These are phyloP conservation scores for Coix lacrymajobi DNA, from an alignment of 176 grass and related monocot species.

Conservation along the genomic window DNA sequence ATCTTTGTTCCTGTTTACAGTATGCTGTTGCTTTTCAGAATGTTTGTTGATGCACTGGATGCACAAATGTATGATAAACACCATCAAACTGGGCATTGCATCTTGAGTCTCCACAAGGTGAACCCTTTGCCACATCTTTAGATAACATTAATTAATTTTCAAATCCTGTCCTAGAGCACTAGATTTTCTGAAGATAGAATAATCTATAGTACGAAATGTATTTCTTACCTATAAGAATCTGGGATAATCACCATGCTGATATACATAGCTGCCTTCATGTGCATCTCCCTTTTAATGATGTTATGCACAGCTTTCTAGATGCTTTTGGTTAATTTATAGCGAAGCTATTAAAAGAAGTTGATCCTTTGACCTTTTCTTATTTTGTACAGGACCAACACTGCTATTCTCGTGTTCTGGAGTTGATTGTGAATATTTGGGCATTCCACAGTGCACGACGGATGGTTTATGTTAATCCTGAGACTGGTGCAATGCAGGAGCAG, in stretches of 20 bases:
- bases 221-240: neutral
- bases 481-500: slow-evolving; percentile 85
- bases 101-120: slow-evolving; percentile 75
- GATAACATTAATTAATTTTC: slow-evolving; percentile 17
- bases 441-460: slow-evolving; percentile 85
- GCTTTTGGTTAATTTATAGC: neutral
- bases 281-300: neutral
- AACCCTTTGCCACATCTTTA: slow-evolving; percentile 6
- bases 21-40: slow-evolving; percentile 55
- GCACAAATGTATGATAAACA: slow-evolving; percentile 80
- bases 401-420: slow-evolving; percentile 77
- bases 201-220: neutral
- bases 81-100: slow-evolving; percentile 62
- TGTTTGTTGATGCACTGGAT: slow-evolving; percentile 91
- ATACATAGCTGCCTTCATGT: neutral
- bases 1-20: slow-evolving; percentile 16
- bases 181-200: neutral
- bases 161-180: neutral
- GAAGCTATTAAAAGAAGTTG: neutral
- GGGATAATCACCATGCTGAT: neutral
- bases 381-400: slow-evolving; percentile 76
- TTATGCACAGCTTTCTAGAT: neutral
- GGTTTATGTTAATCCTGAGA: slow-evolving; percentile 79
- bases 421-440: slow-evolving; percentile 93
- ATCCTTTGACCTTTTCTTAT: slow-evolving; percentile 17